Evolutionary conservation across 2,329 filamentous ascomycete genomes (phyloP), one percentile per base, ranked within the genome.

Genomic region (Exophiala sideris): DNA sequence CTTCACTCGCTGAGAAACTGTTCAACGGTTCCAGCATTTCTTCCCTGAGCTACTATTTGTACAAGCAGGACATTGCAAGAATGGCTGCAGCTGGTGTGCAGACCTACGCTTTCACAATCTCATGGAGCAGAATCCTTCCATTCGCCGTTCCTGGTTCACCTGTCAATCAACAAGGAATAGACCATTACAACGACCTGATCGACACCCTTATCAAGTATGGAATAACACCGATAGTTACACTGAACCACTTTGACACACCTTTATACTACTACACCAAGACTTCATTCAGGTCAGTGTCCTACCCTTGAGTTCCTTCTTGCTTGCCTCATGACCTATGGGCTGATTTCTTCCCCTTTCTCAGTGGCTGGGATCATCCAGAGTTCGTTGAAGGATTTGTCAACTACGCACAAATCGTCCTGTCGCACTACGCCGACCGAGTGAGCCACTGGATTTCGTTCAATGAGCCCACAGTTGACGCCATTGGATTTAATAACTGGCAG

Each of bases 161-260:
- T 0, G 66, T 80, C 52, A 80, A 79, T 49, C 65, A 75, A 50
- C 63, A 71, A 33, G 77, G 69, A 0, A 64, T 80, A 12, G 65
- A 69, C 2, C 77, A 79, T 53, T 79, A 79, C 54, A 70, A 78
- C 33, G 74, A 78, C 51, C 56, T 79, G 9, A 77, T 79, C 42
- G 66, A 76, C 29, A 70, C 68, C 10, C 67, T 71, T 16, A 61
- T 78, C 0, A 65, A 73, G 35, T 68, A 72, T 5, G 73, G 73
- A 3, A 72, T 79, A 52, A 65, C 66, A 40, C 76, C 76, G 1
- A 65, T 70, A 1, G 71, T 77, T 2, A 79, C 76, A 0, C 67
- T 79, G 36, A 36, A 57, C 8, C 57, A 62, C 20, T 60, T 58
- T 41, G 59, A 62, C 32, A 54, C 52, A 14, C 59, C 59, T 5